These are phyloP conservation scores for Garcia nutans DNA, from an alignment of 345 rosid species.

Conservation along the genomic window DNA sequence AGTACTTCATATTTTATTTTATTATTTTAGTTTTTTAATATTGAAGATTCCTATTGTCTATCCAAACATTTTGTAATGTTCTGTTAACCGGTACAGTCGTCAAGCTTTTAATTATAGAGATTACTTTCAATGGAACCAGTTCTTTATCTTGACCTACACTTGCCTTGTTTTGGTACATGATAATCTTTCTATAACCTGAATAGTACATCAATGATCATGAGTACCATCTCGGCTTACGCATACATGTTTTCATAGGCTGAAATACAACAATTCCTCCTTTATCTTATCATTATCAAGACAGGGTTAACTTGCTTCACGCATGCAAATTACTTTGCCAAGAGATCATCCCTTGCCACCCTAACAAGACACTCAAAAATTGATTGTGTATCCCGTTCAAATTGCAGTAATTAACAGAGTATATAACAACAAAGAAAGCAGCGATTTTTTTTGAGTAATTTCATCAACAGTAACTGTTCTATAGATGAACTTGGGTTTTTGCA, in stretches of 20 bases:
- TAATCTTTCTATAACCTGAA: background rate
- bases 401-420: background rate
- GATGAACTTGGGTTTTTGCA: conserved; percentile 9
- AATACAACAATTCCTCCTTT: background rate
- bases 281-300: background rate
- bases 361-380: background rate
- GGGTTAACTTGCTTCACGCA: background rate
- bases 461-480: conserved; percentile 11
- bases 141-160: background rate
- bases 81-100: background rate
- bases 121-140: background rate
- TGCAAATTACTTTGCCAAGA: background rate
- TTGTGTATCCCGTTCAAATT: no score
- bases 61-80: background rate
- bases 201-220: background rate
- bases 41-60: conserved; percentile 4
- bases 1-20: no score
- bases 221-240: no score
- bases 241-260: background rate
- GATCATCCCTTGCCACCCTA: background rate
- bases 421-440: background rate
- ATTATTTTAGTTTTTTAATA: background rate
- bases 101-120: background rate
- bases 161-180: background rate
- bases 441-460: conserved; percentile 10